Base-by-base conservation (phyloP, 345 rosid species). In the Sisymbrium altissimum region DNA sequence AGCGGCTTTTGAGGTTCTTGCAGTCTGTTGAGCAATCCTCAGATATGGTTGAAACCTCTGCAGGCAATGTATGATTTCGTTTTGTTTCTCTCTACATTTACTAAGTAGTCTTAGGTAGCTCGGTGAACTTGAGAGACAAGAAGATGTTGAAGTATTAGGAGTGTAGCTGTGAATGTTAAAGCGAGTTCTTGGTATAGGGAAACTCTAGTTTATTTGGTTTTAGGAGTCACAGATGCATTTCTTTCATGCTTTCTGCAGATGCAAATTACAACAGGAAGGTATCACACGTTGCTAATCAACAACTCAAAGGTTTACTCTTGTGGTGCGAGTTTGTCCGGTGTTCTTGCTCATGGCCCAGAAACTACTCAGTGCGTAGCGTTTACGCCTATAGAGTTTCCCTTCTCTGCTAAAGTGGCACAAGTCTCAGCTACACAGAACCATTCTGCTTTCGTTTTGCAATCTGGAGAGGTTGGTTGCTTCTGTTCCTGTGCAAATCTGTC, bases 271-370 rank as follows among this genome's bases (percentile, higher is more conserved):
- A 91, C 98, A 0, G 97, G 97, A 71, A 89, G 83, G 83, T 86
- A 89, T 82, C 97, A 89, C 80, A 94, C 97, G 39, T 78, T 94
- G 83, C 83, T 94, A 54, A 88, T 89, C 82, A 86, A 84, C 72
- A 82, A 94, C 81, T 89, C 98, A 67, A 86, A 89, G 59, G 85
- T 88, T 55, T 91, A 91, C 78, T 91, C 98, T 79, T 89, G 96
- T 78, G 98, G 97, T 75, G 87, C 94, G 60, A 87, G 92, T 83
- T 81, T 89, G 81, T 82, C 84, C 41, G 97, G 98, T 70, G 95
- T 87, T 66, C 98, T 94, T 71, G 97, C 96, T 72, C 98, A 94
- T 78, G 96, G 94, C 14, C 87, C 97, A 41, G 97, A 91, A 82
- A 93, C 88, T 76, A 91, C 96, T 68, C 95, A 94, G 68, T 87